A percentile compares a stretch with the other conserved stretches of the same genome.
phyloP scores from a whole-genome alignment of 208 protist species.

The Lotmaria passim region DNA sequence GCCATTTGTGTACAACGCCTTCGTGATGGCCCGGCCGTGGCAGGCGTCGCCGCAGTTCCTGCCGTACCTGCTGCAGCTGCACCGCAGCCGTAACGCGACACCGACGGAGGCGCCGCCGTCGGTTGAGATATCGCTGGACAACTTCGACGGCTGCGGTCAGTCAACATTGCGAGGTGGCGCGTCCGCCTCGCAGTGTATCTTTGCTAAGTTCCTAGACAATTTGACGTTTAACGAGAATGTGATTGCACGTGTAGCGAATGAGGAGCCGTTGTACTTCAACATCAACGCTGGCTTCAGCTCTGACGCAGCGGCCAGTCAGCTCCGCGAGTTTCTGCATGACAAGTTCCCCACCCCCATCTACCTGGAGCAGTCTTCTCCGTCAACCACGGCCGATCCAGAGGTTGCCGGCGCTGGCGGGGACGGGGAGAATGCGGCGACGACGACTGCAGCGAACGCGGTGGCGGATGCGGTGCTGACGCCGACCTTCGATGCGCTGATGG shows the following conservation, averaged over 20 bases:
- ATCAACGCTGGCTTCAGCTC: conserved; percentile 35
- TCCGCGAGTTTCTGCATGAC: conserved; percentile 28
- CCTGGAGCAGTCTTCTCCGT: too few relatives aligned
- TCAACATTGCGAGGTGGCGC: conserved; percentile 29
- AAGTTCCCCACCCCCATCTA: conserved; percentile 33
- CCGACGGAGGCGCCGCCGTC: neutral
- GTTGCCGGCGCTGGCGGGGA: too few relatives aligned
- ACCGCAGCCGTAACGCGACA: neutral
- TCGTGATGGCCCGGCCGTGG: conserved; percentile 65
- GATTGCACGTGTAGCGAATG: conserved; percentile 14
- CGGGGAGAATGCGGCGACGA: too few relatives aligned
- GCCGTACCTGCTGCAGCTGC: conserved; percentile 34
- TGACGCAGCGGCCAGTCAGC: conserved; percentile 11
- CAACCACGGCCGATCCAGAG: neutral
- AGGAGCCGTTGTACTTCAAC: conserved; percentile 50
- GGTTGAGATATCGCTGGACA: conserved; percentile 52
- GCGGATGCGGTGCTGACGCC: neutral
- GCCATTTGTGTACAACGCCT: conserved; percentile 68
- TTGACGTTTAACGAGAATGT: conserved; percentile 19
- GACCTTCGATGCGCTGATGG: conserved; percentile 46
- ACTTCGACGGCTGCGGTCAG: conserved; percentile 55
- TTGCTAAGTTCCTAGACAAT: conserved; percentile 36
- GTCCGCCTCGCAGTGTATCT: conserved; percentile 14
- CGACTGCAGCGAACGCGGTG: neutral
- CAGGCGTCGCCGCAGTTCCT: conserved; percentile 50